Base-by-base conservation (phyloP, 2,329 filamentous ascomycete genomes). In the Fusarium sacchari region DNA sequence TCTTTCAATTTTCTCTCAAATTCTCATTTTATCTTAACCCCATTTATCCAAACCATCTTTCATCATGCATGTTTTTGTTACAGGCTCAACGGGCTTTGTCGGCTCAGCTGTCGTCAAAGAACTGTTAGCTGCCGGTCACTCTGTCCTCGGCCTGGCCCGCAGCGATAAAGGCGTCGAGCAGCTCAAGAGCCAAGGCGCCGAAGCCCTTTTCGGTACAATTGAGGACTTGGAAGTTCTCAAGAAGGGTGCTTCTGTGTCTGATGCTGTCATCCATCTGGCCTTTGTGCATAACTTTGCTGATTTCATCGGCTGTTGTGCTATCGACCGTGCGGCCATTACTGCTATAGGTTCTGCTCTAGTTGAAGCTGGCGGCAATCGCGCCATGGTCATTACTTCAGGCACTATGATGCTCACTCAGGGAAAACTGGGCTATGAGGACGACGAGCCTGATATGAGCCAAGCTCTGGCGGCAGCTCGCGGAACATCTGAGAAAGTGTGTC, bases 21-120 rank as follows among this genome's bases (percentile, higher is more conserved):
- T 1, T 9, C 2, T 4, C 1, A 4, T 9, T 22, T 26, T 7
- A 4, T 3, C 4, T 8, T 7, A 8, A 15, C 6, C 9, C 14
- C 7, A 26, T 26, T 11, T 4, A 20, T 15, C 3, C 3, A 52
- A 22, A 6, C 18, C 0, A 52, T 2, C 32, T 20, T 36, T 6
- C 14, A 26, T 5, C 18, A 52, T 52, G 32, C 49, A 18, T 26
- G 49, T 52, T 0, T 52, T 52, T 22, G 49, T 52, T 22, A 52
- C 49, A 15, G 49, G 49, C 13, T 8, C 49, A 26, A 52, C 32
- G 37, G 49, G 49, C 18, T 52, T 52, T 15, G n/a, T 52, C 32
- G 49, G 32, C 32, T 52, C 32, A 3, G n/a, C 49, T 52, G 49
- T 52, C 18, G 32, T 52, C 18, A 52, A 36, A 22, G 32, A 52